A percentile compares a stretch with the other conserved stretches of the same genome.
Evolutionary conservation across 257 asterid species (phyloP).

Genomic region (Jacaranda copaia): DNA sequence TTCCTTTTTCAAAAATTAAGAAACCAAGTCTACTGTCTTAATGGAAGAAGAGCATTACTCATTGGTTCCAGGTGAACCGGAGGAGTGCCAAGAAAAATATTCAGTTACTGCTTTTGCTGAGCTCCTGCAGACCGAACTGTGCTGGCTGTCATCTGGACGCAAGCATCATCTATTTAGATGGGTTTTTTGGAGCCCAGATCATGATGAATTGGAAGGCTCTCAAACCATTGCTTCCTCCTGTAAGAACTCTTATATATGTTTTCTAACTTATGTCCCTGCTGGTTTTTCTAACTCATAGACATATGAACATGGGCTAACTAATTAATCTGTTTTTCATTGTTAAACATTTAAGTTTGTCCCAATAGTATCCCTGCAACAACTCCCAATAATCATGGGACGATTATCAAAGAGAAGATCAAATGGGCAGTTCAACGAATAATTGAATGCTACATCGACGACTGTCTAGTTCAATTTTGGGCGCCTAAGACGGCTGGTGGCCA

Average conservation of each 20-base stretch:
- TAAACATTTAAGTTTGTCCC: background rate
- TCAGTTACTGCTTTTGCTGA: slow-evolving; percentile 5
- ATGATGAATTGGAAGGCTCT: background rate
- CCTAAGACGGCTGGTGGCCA: background rate
- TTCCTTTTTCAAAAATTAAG: background rate
- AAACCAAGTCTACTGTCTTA: background rate
- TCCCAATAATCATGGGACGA: background rate
- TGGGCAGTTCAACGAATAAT: background rate
- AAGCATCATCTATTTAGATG: slow-evolving; percentile 9
- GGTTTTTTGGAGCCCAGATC: slow-evolving; percentile 13
- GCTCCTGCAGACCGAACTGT: background rate
- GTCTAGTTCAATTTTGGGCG: slow-evolving; percentile 12
- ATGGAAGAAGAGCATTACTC: background rate
- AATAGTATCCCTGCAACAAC: background rate
- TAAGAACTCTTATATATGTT: background rate
- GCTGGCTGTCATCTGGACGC: background rate
- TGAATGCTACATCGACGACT: slow-evolving; percentile 1
- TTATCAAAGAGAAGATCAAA: slow-evolving; percentile 11
- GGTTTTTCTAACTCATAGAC: background rate
- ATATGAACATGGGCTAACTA: background rate
- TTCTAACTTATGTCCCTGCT: background rate
- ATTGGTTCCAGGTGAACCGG: background rate
- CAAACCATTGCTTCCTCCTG: background rate
- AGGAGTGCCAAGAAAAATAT: background rate
- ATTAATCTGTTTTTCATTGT: background rate